A percentile compares a stretch with the other conserved stretches of the same genome.
Conservation (phyloP, 179 eudicot genomes). For the Gypsophila paniculata region DNA sequence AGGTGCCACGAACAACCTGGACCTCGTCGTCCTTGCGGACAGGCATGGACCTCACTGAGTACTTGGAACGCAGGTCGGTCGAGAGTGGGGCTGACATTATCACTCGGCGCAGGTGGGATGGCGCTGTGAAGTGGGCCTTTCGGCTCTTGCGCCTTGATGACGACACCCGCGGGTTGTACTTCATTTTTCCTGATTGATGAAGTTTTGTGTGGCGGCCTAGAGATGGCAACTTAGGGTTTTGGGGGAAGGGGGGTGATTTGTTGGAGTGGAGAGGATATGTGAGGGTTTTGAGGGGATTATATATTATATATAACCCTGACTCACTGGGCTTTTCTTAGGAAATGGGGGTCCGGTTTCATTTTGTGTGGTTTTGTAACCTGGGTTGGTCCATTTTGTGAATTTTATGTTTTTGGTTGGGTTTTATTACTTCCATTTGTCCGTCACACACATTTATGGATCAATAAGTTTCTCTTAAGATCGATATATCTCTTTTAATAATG, state of each 20-base stretch:
- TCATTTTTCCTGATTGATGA: slow-evolving; percentile 24
- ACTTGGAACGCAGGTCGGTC: slow-evolving; percentile 44
- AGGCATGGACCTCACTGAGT: slow-evolving; percentile 60
- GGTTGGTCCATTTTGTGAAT: too few species aligned
- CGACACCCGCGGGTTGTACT: slow-evolving; percentile 42
- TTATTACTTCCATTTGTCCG: too few species aligned
- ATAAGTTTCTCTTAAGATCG: too few species aligned
- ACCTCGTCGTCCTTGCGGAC: slow-evolving; percentile 61
- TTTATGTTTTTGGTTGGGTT: too few species aligned
- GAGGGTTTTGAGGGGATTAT: not conserved
- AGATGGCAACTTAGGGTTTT: slow-evolving; percentile 20
- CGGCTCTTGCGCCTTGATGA: slow-evolving; percentile 52
- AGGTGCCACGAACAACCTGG: slow-evolving; percentile 50
- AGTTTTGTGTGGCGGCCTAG: not conserved
- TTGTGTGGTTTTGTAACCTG: too few species aligned
- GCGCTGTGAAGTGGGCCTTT: slow-evolving; percentile 59
- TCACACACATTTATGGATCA: too few species aligned
- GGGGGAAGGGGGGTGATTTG: slow-evolving; percentile 3
- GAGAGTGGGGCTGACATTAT: slow-evolving; percentile 55
- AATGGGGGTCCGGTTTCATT: too few species aligned
- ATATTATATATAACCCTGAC: too few species aligned
- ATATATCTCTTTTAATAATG: too few species aligned
- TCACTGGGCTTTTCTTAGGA: too few species aligned
- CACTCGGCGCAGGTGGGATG: slow-evolving; percentile 47
- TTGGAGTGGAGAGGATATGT: not conserved